These are phyloP conservation scores for Stephania yunnanensis DNA, from an alignment of 164 flowering plant genomes.

Conservation along the genomic window DNA sequence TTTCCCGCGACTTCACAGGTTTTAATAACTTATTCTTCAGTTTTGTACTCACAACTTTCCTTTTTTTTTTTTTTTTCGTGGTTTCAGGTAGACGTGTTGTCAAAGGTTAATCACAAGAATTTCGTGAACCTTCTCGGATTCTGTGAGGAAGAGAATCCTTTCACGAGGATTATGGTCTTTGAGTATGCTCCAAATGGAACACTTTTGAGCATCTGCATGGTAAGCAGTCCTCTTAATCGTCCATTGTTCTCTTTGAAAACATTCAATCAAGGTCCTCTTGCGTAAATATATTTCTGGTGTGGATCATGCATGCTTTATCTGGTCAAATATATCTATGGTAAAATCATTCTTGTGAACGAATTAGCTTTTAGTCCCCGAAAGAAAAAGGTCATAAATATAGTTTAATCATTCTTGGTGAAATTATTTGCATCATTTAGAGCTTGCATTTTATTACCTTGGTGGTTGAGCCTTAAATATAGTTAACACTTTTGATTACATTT, in stretches of 20 bases:
- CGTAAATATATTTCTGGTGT: too few species aligned
- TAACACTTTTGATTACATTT: too few species aligned
- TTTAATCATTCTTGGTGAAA: too few species aligned
- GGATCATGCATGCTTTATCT: too few species aligned
- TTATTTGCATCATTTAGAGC: too few species aligned
- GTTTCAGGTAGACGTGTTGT: conserved; percentile 60
- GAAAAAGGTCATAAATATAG: too few species aligned
- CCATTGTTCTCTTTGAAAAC: background rate
- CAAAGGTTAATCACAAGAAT: conserved; percentile 81
- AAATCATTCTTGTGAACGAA: too few species aligned
- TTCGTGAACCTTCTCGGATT: conserved; percentile 72
- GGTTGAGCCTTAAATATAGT: too few species aligned
- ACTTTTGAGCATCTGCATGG: conserved; percentile 84
- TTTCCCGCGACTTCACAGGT: background rate
- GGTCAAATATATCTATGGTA: too few species aligned
- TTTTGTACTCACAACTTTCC: background rate
- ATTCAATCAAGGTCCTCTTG: too few species aligned
- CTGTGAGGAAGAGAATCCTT: conserved; percentile 74
- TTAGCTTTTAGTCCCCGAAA: too few species aligned
- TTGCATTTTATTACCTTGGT: too few species aligned
- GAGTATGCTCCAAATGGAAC: conserved; percentile 91
- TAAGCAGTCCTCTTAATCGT: conserved; percentile 26
- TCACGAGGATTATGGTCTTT: conserved; percentile 84
- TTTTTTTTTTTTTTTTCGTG: conserved; percentile 9
- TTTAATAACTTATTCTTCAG: background rate